Evolutionary conservation across 768 basidiomycete genomes (phyloP).

Genomic region (Trametes villosa): DNA sequence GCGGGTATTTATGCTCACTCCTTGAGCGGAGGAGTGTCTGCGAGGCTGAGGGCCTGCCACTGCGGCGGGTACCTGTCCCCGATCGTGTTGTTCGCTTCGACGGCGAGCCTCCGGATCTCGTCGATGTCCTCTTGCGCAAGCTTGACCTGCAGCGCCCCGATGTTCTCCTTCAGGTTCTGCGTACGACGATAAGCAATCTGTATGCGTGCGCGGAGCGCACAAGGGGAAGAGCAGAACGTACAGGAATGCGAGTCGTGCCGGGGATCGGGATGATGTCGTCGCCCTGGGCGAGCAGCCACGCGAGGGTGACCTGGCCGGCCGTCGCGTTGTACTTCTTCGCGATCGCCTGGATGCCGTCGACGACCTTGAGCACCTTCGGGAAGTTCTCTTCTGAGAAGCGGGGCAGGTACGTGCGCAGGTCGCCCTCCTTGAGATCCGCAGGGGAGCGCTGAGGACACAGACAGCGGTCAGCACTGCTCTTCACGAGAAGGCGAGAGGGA

Average conservation of each 20-base stretch:
- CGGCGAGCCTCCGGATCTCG: constrained; percentile 35
- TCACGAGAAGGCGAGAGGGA: constrained; percentile 32
- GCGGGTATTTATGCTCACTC: background rate
- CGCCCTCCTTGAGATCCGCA: constrained; percentile 36
- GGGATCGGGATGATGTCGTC: constrained; percentile 23
- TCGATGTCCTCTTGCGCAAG: constrained; percentile 35
- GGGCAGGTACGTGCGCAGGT: constrained; percentile 32
- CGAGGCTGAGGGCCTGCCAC: constrained; percentile 17
- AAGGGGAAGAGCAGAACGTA: background rate
- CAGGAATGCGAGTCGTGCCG: constrained; percentile 6
- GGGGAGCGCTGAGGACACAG: constrained; percentile 27
- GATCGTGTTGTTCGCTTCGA: constrained; percentile 24
- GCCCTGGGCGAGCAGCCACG: constrained; percentile 38
- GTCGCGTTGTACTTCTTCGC: constrained; percentile 40
- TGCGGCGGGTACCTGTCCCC: constrained; percentile 8
- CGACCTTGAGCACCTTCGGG: constrained; percentile 44
- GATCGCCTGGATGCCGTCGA: constrained; percentile 37
- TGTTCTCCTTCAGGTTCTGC: constrained; percentile 41
- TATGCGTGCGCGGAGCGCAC: background rate
- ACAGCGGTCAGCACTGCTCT: constrained; percentile 4
- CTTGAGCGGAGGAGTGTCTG: constrained; percentile 23
- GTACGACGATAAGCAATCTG: no score
- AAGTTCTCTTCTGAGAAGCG: constrained; percentile 46
- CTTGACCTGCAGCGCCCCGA: constrained; percentile 34
- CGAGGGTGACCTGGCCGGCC: constrained; percentile 40